A percentile compares a stretch with the other conserved stretches of the same genome.
phyloP scores from a whole-genome alignment of 257 asterid genomes.

The Solanum appendiculatum region DNA sequence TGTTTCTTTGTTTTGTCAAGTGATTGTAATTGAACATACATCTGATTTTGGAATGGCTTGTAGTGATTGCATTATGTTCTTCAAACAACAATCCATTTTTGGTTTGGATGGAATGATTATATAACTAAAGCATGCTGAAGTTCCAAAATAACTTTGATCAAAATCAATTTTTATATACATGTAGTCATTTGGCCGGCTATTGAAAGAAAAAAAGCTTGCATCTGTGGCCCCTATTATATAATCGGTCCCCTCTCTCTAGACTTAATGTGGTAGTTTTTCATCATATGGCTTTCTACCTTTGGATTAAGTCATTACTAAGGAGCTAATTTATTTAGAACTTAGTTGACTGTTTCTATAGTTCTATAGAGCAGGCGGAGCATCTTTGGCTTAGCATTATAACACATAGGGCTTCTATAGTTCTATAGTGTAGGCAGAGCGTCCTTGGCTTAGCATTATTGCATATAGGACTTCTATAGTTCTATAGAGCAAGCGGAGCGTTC shows the following conservation, averaged over 20 bases:
- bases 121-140: neutral
- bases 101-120: neutral
- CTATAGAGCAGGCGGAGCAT: neutral
- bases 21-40: neutral
- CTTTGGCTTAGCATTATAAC: neutral
- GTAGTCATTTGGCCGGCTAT: neutral
- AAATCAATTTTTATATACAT: neutral
- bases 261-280: neutral
- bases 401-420: neutral
- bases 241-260: neutral
- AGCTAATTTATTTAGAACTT: too few species aligned
- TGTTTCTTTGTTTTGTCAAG: neutral
- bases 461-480: neutral
- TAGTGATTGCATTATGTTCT: neutral
- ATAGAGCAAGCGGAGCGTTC: too few species aligned
- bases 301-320: neutral
- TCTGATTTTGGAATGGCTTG: neutral
- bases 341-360: neutral
- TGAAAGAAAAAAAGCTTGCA: neutral
- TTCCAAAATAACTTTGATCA: neutral
- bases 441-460: neutral
- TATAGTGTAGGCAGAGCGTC: neutral
- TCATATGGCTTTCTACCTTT: neutral
- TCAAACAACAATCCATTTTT: neutral
- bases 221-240: neutral